Base-by-base conservation (phyloP, 1,284 basidiomycete genomes). In the Cryptococcus hybrid region DNA sequence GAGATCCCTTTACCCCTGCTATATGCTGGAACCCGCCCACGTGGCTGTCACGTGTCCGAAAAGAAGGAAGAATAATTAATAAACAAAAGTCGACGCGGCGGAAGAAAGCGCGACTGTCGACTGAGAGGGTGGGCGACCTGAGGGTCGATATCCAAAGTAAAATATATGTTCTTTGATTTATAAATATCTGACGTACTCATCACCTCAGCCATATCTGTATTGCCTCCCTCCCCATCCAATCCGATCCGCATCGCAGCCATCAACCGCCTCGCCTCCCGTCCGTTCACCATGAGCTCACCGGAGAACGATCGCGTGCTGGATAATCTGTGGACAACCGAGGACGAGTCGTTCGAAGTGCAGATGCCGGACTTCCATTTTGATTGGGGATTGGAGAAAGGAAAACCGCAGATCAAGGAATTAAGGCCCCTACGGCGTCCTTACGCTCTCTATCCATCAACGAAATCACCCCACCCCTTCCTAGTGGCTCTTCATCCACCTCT, bases 301-400 rank as follows among this genome's bases (percentile, higher is more conserved):
- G 18, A 18, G 18, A 18, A 18, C 18, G 18, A 18, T 18, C 18
- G 18, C 9, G n/a, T 42, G 9, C 40, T n/a, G 9, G 40, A 42
- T n/a, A 42, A n/a, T 42, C 40, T 7, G 48, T 48, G 46, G 62
- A 63, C 24, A 58, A n/a, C 63, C 9, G 69, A 67, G 13, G 68
- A 73, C 24, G 67, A 72, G 12, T 67, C 66, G 2, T 62, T 72
- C 39, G 67, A 69, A 42, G 60, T 70, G 6, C 58, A 66, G 15
- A 55, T 67, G 7, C 73, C 73, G 1, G 69, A 73, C 55, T 73
- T 75, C 39, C 67, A 75, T 48, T 75, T 69, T 47, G 68, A 72
- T 39, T 75, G 69, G 67, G 63, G 55, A 39, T 50, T 66, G 7
- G 56, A 59, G 44, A 46, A 65, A 54, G 18, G 18, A 55, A 54